A percentile compares a stretch with the other conserved stretches of the same genome.
Evolutionary conservation across 169 alveolate genomes (phyloP).

Genomic region (Plasmodium blacklocki): DNA sequence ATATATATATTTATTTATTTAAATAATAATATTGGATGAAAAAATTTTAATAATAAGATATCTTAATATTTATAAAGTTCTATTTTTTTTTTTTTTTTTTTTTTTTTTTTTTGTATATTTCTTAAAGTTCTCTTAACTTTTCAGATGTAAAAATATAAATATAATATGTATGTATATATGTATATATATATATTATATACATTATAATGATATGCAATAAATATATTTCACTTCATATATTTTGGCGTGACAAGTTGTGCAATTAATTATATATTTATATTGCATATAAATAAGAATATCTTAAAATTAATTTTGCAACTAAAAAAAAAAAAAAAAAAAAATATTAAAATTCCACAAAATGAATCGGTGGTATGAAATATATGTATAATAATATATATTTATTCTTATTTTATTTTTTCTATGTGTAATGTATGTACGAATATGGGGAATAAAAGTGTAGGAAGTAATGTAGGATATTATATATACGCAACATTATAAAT

Average conservation of each 20-base stretch:
- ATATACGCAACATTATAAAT: background rate
- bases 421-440: no score
- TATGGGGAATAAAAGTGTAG: background rate
- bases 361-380: background rate
- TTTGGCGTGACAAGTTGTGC: background rate
- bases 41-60: no score
- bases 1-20: no score
- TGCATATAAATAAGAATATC: constrained; percentile 13
- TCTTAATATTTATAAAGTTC: no score
- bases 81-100: no score
- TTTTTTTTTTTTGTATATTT: background rate
- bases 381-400: constrained; percentile 1
- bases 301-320: constrained; percentile 42
- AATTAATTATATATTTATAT: constrained; percentile 5
- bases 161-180: background rate
- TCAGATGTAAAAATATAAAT: background rate
- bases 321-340: constrained; percentile 19
- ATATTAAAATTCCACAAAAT: constrained; percentile 25
- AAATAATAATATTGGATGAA: no score
- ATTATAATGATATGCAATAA: background rate
- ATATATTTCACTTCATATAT: constrained; percentile 1
- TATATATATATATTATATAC: background rate
- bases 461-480: background rate
- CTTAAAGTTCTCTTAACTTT: background rate
- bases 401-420: no score